Evolutionary conservation across 2,329 filamentous ascomycete genomes (phyloP).

Genomic region (Ophiocordyceps robertsii): DNA sequence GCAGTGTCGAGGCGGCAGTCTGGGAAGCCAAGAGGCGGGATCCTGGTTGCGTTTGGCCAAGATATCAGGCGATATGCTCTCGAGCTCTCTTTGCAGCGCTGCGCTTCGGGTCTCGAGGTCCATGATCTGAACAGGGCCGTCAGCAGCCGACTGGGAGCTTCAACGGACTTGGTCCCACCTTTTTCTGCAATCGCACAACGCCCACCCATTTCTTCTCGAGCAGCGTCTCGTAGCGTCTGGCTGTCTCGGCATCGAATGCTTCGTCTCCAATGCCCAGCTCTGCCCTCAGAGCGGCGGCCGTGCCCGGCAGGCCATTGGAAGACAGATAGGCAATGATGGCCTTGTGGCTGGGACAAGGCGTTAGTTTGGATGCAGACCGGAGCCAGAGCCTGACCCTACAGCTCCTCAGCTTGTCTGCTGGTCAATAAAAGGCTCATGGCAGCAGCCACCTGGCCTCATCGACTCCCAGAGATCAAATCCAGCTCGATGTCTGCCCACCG

Average conservation of each 20-base stretch:
- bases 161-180: constrained; percentile 38
- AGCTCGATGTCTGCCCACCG: neutral
- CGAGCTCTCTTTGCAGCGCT: constrained; percentile 67
- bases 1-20: constrained; percentile 64
- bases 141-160: constrained; percentile 4
- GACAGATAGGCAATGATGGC: constrained; percentile 78
- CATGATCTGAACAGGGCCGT: constrained; percentile 53
- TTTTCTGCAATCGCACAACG: constrained; percentile 86
- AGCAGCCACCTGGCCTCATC: neutral
- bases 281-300: constrained; percentile 48
- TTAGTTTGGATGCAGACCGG: constrained; percentile 1
- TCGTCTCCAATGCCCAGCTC: constrained; percentile 59
- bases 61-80: constrained; percentile 53
- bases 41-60: constrained; percentile 67
- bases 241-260: constrained; percentile 64
- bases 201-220: constrained; percentile 99
- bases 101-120: constrained; percentile 69
- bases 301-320: constrained; percentile 52
- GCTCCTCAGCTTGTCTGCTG: constrained; percentile 69
- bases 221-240: constrained; percentile 87
- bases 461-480: too few species aligned
- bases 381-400: constrained; percentile 41
- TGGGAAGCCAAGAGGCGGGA: constrained; percentile 75
- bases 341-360: constrained; percentile 52
- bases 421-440: constrained; percentile 62